These are phyloP conservation scores for Psidium friedrichsthalianum DNA, from an alignment of 345 rosid species.

Conservation along the genomic window DNA sequence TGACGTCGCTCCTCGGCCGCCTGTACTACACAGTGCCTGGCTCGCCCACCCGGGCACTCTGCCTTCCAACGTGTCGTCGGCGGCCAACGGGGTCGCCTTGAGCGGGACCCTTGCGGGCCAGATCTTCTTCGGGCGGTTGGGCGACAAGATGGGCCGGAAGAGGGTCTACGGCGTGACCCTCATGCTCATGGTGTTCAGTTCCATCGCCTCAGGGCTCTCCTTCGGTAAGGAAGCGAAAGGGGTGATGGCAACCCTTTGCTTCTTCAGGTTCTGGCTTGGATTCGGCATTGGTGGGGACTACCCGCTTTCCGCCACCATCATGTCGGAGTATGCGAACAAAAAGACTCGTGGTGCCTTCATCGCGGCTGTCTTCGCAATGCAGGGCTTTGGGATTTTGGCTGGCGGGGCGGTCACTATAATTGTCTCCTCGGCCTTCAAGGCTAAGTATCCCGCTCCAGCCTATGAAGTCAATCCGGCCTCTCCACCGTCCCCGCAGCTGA, in stretches of 20 bases:
- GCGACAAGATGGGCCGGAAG: constrained; percentile 53
- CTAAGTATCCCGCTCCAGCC: constrained; percentile 3
- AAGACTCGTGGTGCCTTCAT: constrained; percentile 63
- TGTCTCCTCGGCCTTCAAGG: constrained; percentile 9
- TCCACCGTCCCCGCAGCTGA: constrained; percentile 23
- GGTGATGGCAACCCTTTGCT: constrained; percentile 43
- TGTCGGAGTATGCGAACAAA: constrained; percentile 78
- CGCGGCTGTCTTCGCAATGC: constrained; percentile 70
- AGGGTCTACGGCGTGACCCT: constrained; percentile 49
- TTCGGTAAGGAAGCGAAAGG: constrained; percentile 36
- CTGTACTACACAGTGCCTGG: constrained; percentile 18
- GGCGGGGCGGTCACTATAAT: constrained; percentile 44
- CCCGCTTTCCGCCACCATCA: constrained; percentile 68
- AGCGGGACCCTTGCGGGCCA: constrained; percentile 56
- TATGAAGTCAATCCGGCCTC: constrained; percentile 13
- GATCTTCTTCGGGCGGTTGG: constrained; percentile 45
- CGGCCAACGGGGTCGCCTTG: constrained; percentile 34
- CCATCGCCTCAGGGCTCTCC: constrained; percentile 57
- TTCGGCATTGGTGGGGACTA: constrained; percentile 76
- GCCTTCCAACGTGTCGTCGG: constrained; percentile 7
- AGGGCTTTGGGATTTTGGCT: constrained; percentile 56
- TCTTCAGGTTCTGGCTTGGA: constrained; percentile 58
- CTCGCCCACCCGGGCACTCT: background rate
- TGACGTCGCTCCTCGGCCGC: constrained; percentile 27
- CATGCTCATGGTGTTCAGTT: constrained; percentile 43